These are phyloP conservation scores for Magnaporthiopsis rhizophila DNA, from an alignment of 2,329 filamentous ascomycete species.

Conservation along the genomic window DNA sequence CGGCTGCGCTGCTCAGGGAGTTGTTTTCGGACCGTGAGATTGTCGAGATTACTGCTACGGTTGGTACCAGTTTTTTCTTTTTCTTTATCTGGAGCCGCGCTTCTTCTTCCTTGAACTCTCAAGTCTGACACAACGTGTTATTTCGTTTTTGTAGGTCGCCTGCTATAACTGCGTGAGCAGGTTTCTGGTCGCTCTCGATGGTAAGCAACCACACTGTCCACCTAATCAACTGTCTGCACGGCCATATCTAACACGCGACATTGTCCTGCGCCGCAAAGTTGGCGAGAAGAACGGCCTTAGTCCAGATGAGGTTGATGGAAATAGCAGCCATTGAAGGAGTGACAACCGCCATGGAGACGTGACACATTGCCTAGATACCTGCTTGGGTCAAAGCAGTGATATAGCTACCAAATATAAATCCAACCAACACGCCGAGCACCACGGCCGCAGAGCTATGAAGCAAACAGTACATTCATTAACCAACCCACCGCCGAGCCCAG, in stretches of 20 bases:
- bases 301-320: constrained; percentile 28
- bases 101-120: background rate
- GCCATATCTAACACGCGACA: background rate
- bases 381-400: background rate
- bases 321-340: constrained; percentile 15
- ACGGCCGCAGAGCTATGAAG: background rate
- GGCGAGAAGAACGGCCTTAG: constrained; percentile 49
- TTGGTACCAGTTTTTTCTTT: constrained; percentile 25
- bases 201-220: constrained; percentile 31
- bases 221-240: background rate
- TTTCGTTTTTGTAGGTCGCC: constrained; percentile 39
- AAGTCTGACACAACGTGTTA: background rate
- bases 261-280: constrained; percentile 28
- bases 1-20: constrained; percentile 55
- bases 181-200: constrained; percentile 75
- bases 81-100: background rate
- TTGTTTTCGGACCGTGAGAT: constrained; percentile 63
- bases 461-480: background rate
- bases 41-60: constrained; percentile 73
- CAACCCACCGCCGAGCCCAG: background rate
- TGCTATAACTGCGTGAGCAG: constrained; percentile 81
- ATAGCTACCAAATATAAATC: background rate
- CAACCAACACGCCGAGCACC: background rate
- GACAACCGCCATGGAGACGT: background rate
- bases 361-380: too few species aligned